These are phyloP conservation scores for Calonectria multiphialidica DNA, from an alignment of 2,329 filamentous ascomycete species.

Conservation along the genomic window DNA sequence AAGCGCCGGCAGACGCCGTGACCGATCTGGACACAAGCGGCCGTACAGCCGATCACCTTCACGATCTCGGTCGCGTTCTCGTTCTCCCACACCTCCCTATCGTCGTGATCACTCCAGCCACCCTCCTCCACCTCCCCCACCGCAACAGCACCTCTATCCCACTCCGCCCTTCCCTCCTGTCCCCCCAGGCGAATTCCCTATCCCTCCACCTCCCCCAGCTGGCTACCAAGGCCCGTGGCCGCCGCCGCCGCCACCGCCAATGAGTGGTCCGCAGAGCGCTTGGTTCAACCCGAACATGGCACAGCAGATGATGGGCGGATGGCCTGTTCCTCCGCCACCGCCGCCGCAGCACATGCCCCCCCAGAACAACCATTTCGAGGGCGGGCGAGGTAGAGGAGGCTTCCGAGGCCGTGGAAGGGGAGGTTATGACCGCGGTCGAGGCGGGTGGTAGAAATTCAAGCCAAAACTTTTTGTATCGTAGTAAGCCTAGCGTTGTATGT, in stretches of 20 bases:
- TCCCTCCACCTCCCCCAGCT: slow-evolving; percentile 51
- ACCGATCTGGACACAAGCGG: slow-evolving; percentile 14
- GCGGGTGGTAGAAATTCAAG: slow-evolving; percentile 29
- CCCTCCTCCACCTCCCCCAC: slow-evolving; percentile 43
- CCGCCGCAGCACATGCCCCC: slow-evolving; percentile 35
- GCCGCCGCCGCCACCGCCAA: slow-evolving; percentile 50
- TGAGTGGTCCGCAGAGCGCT: slow-evolving; percentile 34
- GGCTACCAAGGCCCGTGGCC: slow-evolving; percentile 59
- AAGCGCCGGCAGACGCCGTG: slow-evolving; percentile 32
- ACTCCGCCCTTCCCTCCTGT: slow-evolving; percentile 35
- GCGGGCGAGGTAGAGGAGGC: slow-evolving; percentile 39
- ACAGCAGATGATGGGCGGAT: slow-evolving; percentile 43
- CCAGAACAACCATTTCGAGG: slow-evolving; percentile 39
- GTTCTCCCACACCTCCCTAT: slow-evolving; percentile 29
- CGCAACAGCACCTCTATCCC: slow-evolving; percentile 36
- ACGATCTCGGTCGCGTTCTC: slow-evolving; percentile 37
- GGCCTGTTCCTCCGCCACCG: slow-evolving; percentile 36
- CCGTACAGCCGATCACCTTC: slow-evolving; percentile 44
- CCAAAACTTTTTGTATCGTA: slow-evolving; percentile 11
- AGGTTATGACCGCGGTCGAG: slow-evolving; percentile 48
- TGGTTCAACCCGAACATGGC: slow-evolving; percentile 47
- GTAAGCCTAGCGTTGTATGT: slow-evolving; percentile 5
- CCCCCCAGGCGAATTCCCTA: slow-evolving; percentile 44
- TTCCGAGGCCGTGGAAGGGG: slow-evolving; percentile 46
- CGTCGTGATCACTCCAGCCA: slow-evolving; percentile 33